phyloP scores from a whole-genome alignment of 495 filamentous ascomycete genomes.

The Aspergillus heteromorphus region DNA sequence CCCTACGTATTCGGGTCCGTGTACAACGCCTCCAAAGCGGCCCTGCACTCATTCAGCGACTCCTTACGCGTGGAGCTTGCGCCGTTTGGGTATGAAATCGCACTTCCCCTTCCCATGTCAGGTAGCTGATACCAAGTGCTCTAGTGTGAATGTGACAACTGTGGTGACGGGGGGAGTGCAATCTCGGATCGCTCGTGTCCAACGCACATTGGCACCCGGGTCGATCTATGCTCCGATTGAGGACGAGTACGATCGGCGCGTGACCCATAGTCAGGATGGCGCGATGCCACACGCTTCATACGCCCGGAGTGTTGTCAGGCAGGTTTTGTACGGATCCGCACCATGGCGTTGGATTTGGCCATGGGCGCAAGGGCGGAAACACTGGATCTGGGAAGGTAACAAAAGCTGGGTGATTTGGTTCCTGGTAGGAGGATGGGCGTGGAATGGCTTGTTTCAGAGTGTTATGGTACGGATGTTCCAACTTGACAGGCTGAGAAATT shows the following conservation, averaged over 20 bases:
- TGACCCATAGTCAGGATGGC: constrained; percentile 52
- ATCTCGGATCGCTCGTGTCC: constrained; percentile 49
- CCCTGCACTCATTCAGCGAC: constrained; percentile 55
- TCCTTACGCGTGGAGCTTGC: constrained; percentile 53
- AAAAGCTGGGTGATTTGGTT: constrained; percentile 47
- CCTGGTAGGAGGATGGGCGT: constrained; percentile 38
- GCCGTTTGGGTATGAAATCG: constrained; percentile 35
- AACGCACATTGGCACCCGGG: constrained; percentile 41
- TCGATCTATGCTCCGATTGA: constrained; percentile 51
- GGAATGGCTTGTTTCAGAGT: constrained; percentile 36
- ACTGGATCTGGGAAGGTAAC: constrained; percentile 50
- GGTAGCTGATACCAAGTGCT: background rate
- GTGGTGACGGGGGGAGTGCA: constrained; percentile 60
- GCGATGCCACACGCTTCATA: constrained; percentile 50
- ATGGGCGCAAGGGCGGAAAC: constrained; percentile 35
- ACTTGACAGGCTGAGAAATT: constrained; percentile 32
- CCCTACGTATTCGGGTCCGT: constrained; percentile 51
- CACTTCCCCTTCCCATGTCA: background rate
- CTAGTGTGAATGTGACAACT: constrained; percentile 47
- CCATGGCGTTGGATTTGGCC: constrained; percentile 46
- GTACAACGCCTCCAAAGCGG: constrained; percentile 63
- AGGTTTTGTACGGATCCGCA: constrained; percentile 45
- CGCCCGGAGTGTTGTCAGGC: constrained; percentile 51
- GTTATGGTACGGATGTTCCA: constrained; percentile 44
- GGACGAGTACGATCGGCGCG: constrained; percentile 45